Conservation (phyloP, 1,139 yeast species). For the Arxiozyma heterogenica region DNA sequence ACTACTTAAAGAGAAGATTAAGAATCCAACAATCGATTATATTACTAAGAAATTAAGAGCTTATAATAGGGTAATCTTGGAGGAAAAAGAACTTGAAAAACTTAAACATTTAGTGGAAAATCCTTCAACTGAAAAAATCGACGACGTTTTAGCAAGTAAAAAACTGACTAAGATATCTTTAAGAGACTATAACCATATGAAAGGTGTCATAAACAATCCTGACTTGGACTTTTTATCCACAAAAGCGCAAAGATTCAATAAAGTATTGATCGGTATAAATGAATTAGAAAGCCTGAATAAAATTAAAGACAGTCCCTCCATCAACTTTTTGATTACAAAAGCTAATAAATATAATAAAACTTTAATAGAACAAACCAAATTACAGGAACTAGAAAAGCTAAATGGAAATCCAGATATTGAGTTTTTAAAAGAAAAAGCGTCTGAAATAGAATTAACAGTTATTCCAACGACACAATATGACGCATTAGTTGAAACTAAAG, state of each 20-base stretch:
- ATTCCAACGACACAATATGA: slow-evolving; percentile 13
- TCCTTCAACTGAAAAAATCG: slow-evolving; percentile 9
- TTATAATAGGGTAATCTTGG: not conserved
- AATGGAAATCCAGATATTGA: slow-evolving; percentile 10
- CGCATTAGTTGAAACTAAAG: slow-evolving; percentile 2
- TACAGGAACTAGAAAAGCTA: not conserved
- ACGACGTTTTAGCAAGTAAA: slow-evolving; percentile 24
- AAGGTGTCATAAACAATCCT: slow-evolving; percentile 4
- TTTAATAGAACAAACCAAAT: slow-evolving; percentile 20
- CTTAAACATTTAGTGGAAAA: slow-evolving; percentile 1
- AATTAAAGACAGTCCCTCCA: slow-evolving; percentile 2
- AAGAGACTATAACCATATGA: slow-evolving; percentile 14
- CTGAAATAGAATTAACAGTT: not conserved
- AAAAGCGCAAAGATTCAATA: slow-evolving; percentile 3
- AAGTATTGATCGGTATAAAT: slow-evolving; percentile 1
- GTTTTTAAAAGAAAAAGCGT: slow-evolving; percentile 7
- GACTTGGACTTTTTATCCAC: slow-evolving; percentile 4
- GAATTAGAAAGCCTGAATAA: slow-evolving; percentile 2
- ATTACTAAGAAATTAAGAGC: slow-evolving; percentile 2
- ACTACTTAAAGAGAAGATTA: slow-evolving; percentile 12
- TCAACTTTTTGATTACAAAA: slow-evolving; percentile 5
- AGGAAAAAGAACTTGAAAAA: not conserved
- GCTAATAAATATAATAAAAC: slow-evolving; percentile 17
- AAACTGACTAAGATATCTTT: slow-evolving; percentile 31
- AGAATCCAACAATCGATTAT: slow-evolving; percentile 7